Percentiles rank a stretch among this genome's conserved stretches.
Evolutionary conservation across 202 grass and related monocot genomes (phyloP).

Genomic region (Panicum hallii): DNA sequence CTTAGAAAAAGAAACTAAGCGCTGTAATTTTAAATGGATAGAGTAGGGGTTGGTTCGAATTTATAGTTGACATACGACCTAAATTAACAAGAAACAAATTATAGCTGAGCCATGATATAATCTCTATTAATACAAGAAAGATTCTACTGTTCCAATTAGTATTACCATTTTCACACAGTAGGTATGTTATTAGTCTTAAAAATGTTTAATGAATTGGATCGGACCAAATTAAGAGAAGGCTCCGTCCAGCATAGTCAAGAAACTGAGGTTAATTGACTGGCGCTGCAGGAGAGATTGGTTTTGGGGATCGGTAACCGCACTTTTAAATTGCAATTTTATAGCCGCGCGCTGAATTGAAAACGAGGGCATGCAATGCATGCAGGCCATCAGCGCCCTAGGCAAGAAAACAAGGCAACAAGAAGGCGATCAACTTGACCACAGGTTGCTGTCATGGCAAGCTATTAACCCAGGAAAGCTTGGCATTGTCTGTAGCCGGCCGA

Average conservation of each 20-base stretch:
- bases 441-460: conserved; percentile 57
- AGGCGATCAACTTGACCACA: conserved; percentile 46
- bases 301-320: conserved; percentile 45
- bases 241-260: conserved; percentile 11
- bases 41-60: too few species aligned
- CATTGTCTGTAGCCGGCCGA: conserved; percentile 47
- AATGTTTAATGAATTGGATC: not conserved
- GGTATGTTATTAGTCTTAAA: not conserved
- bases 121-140: too few species aligned
- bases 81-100: too few species aligned
- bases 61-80: too few species aligned
- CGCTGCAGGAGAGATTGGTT: conserved; percentile 34
- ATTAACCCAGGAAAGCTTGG: conserved; percentile 38
- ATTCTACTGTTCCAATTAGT: not conserved
- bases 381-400: conserved; percentile 17
- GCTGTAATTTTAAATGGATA: too few species aligned
- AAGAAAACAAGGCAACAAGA: conserved; percentile 71
- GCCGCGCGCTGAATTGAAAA: conserved; percentile 43
- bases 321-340: conserved; percentile 37
- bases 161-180: not conserved
- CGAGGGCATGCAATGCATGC: conserved; percentile 13
- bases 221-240: conserved; percentile 14
- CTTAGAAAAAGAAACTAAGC: too few species aligned
- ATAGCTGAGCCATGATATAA: too few species aligned
- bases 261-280: not conserved